Conservation (phyloP, 805 yeast genomes). For the Cyberlindnera samutprakarnensis region DNA sequence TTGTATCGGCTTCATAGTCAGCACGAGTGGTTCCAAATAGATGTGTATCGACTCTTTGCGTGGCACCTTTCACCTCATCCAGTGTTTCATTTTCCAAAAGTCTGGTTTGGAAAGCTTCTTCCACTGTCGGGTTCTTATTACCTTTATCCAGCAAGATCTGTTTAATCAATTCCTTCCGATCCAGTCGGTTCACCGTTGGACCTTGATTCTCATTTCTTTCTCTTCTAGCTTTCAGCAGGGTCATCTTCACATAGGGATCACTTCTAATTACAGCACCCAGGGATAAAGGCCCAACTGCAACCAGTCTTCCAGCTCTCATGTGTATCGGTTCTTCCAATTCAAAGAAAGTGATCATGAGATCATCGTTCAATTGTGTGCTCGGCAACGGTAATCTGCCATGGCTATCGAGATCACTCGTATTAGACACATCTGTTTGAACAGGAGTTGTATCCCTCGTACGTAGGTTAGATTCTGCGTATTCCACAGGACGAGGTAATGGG, state of each 20-base stretch:
- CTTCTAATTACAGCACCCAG: slow-evolving; percentile 20
- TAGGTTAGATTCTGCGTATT: not conserved
- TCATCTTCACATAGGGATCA: slow-evolving; percentile 25
- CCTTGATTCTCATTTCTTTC: slow-evolving; percentile 17
- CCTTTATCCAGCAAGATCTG: slow-evolving; percentile 17
- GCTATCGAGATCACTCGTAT: too few relatives aligned
- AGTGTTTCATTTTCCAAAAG: slow-evolving; percentile 31
- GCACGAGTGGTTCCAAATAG: slow-evolving; percentile 4
- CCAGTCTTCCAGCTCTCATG: slow-evolving; percentile 25
- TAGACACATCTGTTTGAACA: too few relatives aligned
- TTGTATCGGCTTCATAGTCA: slow-evolving; percentile 17
- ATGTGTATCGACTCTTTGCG: slow-evolving; percentile 10
- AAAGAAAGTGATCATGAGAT: slow-evolving; percentile 22
- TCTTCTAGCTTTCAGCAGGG: slow-evolving; percentile 17
- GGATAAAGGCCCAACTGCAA: slow-evolving; percentile 27
- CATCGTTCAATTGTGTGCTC: too few relatives aligned
- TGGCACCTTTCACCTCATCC: slow-evolving; percentile 24
- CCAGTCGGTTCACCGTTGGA: slow-evolving; percentile 3
- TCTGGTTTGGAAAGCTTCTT: slow-evolving; percentile 25
- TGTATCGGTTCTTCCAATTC: slow-evolving; percentile 23
- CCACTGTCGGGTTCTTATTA: slow-evolving; percentile 11
- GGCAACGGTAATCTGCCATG: too few relatives aligned
- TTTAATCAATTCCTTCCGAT: slow-evolving; percentile 13
- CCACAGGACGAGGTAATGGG: not conserved
- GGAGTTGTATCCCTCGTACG: too few relatives aligned